Conservation (phyloP, 768 basidiomycete species). For the Sarcodon aspratus region DNA sequence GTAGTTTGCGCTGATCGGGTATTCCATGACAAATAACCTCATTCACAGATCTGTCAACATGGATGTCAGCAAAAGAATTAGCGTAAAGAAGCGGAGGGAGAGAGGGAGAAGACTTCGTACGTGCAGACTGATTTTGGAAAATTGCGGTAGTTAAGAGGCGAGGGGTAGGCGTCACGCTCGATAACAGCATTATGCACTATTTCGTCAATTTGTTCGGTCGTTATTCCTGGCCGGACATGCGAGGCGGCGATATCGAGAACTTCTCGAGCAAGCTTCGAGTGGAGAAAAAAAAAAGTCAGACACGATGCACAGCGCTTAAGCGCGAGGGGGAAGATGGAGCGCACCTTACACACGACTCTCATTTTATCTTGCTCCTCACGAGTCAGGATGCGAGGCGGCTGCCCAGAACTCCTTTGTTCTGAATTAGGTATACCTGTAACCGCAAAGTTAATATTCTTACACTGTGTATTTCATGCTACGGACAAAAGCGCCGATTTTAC, state of each 20-base stretch:
- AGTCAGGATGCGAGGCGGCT: constrained; percentile 54
- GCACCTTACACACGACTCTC: constrained; percentile 74
- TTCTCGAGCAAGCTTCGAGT: constrained; percentile 67
- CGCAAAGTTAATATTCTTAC: constrained; percentile 9
- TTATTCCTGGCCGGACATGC: constrained; percentile 79
- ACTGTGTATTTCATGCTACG: constrained; percentile 21
- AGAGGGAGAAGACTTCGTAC: constrained; percentile 31
- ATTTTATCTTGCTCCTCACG: constrained; percentile 81
- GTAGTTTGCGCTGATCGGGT: constrained; percentile 73
- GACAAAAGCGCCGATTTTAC: constrained; percentile 28
- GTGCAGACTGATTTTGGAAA: constrained; percentile 98
- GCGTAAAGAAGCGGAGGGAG: neutral
- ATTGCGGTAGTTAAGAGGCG: constrained; percentile 80
- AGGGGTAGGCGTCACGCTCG: constrained; percentile 87
- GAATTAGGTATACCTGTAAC: constrained; percentile 43
- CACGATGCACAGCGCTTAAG: constrained; percentile 3
- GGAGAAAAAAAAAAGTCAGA: constrained; percentile 1
- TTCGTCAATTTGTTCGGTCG: constrained; percentile 90
- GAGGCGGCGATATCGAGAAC: constrained; percentile 90
- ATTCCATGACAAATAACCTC: constrained; percentile 98
- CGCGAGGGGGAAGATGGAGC: constrained; percentile 2
- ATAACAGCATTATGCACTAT: constrained; percentile 89
- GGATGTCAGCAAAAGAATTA: neutral
- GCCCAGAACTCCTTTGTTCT: constrained; percentile 46
- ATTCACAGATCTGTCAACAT: constrained; percentile 61